Evolutionary conservation across 2,329 filamentous ascomycete species (phyloP).

Genomic region (Epichloe aotearoae): DNA sequence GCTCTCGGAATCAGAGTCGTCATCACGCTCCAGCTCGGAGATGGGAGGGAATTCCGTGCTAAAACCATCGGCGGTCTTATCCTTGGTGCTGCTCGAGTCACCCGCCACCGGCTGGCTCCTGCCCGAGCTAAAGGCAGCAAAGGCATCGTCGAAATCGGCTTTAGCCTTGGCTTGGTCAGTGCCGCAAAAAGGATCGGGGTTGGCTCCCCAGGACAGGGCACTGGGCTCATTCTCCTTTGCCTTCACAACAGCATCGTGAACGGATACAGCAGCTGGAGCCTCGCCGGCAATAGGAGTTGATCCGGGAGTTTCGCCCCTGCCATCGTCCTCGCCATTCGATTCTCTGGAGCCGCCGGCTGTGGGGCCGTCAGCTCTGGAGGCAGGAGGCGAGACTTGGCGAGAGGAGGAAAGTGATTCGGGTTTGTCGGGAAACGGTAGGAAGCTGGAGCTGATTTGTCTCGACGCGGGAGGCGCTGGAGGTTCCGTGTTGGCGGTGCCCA

Average conservation of each 20-base stretch:
- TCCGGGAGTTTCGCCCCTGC: constrained; percentile 14
- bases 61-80: constrained; percentile 39
- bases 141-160: constrained; percentile 75
- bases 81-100: constrained; percentile 20
- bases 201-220: constrained; percentile 5
- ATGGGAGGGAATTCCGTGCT: constrained; percentile 86
- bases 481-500: constrained; percentile 43
- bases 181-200: constrained; percentile 37
- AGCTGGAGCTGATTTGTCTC: constrained; percentile 64
- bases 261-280: constrained; percentile 10
- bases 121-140: constrained; percentile 56
- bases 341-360: constrained; percentile 12
- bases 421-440: constrained; percentile 55
- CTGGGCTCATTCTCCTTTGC: constrained; percentile 9
- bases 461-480: constrained; percentile 54
- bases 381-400: constrained; percentile 62
- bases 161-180: constrained; percentile 49
- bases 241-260: constrained; percentile 6
- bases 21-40: constrained; percentile 67
- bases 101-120: constrained; percentile 32
- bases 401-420: constrained; percentile 63
- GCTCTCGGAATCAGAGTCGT: constrained; percentile 70
- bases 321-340: constrained; percentile 10
- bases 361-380: constrained; percentile 40
- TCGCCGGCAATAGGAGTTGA: constrained; percentile 15